These are phyloP conservation scores for Ricinus communis DNA, from an alignment of 345 rosid species.

Conservation along the genomic window DNA sequence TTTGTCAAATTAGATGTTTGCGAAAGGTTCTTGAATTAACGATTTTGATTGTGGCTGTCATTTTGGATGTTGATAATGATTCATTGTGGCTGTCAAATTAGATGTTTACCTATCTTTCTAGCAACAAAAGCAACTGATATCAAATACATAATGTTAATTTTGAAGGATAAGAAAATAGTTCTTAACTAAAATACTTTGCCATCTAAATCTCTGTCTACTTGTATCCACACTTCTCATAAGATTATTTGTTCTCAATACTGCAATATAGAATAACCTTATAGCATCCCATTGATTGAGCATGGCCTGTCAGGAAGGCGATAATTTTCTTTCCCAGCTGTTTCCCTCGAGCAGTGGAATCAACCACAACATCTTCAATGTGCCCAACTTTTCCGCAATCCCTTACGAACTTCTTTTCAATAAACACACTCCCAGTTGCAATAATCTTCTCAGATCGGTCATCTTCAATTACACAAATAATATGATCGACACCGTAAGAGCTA, in stretches of 20 bases:
- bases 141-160: not conserved
- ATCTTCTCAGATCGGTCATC: constrained; percentile 53
- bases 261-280: constrained; percentile 87
- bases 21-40: no score
- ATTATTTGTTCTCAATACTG: constrained; percentile 50
- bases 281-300: constrained; percentile 62
- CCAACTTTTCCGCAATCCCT: constrained; percentile 87
- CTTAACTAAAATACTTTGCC: constrained; percentile 58
- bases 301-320: constrained; percentile 54
- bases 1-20: no score
- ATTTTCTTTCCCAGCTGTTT: constrained; percentile 65
- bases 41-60: no score
- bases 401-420: constrained; percentile 82
- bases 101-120: no score
- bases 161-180: not conserved
- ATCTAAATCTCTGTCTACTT: constrained; percentile 64
- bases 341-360: constrained; percentile 62
- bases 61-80: no score
- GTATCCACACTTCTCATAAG: constrained; percentile 85
- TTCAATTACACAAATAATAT: constrained; percentile 79
- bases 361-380: constrained; percentile 86
- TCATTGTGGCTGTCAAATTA: no score
- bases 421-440: constrained; percentile 64
- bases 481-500: constrained; percentile 62
- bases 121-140: no score